Conservation (phyloP, 2,329 filamentous ascomycete genomes). For the Cladosporium sp. region DNA sequence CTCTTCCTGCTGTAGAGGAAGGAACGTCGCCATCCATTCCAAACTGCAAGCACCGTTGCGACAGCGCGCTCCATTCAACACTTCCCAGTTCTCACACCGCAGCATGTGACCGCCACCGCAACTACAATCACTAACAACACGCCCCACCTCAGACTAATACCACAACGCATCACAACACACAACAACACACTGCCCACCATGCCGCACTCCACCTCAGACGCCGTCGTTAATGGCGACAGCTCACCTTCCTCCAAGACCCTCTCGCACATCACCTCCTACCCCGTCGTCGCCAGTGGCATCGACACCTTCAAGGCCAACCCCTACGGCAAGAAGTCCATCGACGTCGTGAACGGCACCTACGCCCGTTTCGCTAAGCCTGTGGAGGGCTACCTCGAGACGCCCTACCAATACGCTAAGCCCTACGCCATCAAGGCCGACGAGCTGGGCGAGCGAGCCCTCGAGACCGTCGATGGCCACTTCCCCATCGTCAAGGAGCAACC, state of each 20-base stretch:
- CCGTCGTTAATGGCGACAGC: conserved; percentile 49
- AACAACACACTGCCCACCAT: conserved; percentile 32
- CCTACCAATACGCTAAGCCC: conserved; percentile 78
- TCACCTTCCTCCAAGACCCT: conserved; percentile 48
- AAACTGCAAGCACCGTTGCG: background rate
- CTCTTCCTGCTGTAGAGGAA: background rate
- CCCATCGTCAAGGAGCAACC: conserved; percentile 58
- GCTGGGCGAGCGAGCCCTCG: conserved; percentile 56
- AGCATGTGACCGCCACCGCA: background rate
- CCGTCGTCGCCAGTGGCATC: conserved; percentile 76
- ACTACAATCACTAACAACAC: background rate
- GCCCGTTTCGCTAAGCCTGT: conserved; percentile 74
- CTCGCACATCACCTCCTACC: conserved; percentile 76
- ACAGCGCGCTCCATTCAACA: background rate
- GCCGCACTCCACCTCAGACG: conserved; percentile 51
- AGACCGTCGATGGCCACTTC: conserved; percentile 54
- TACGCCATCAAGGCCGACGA: conserved; percentile 82
- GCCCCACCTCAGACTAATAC: background rate
- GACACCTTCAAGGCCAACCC: conserved; percentile 77
- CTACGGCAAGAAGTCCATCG: conserved; percentile 78
- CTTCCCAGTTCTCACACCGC: background rate
- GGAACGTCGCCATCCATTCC: background rate
- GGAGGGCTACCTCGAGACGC: conserved; percentile 73
- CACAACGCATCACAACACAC: background rate
- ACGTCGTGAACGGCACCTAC: conserved; percentile 74